Percentiles rank a stretch among this genome's conserved stretches.
Evolutionary conservation across 2,329 filamentous ascomycete species (phyloP).

Genomic region (Lasiodiplodia sp.): DNA sequence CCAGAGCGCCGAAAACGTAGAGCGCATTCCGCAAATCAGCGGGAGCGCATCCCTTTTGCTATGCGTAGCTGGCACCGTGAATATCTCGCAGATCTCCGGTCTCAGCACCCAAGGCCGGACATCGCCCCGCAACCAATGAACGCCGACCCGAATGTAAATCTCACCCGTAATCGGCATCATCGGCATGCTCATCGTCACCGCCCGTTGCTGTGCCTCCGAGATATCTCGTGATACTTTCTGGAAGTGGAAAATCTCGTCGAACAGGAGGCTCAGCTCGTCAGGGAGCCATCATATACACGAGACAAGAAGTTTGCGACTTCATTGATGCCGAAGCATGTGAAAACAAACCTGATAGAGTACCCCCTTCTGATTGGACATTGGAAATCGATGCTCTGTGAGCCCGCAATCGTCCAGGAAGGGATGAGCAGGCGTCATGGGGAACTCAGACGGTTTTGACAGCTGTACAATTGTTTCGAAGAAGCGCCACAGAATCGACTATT

Average conservation of each 20-base stretch:
- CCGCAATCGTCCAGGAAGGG: neutral
- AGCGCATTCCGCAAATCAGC: neutral
- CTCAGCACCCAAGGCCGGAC: neutral
- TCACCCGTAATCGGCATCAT: slow-evolving; percentile 16
- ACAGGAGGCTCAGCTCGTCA: neutral
- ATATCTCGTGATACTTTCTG: slow-evolving; percentile 19
- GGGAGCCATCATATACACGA: neutral
- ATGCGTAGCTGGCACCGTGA: neutral
- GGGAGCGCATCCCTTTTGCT: neutral
- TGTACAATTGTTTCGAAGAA: slow-evolving; percentile 30
- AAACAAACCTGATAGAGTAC: neutral
- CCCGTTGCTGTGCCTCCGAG: slow-evolving; percentile 22
- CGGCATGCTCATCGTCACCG: slow-evolving; percentile 22
- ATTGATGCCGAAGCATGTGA: neutral
- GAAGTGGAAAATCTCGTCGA: neutral
- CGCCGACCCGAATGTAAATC: slow-evolving; percentile 19
- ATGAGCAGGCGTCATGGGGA: neutral
- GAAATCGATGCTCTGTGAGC: neutral
- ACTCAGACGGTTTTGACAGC: slow-evolving; percentile 9
- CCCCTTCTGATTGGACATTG: neutral
- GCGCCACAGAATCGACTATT: slow-evolving; percentile 26
- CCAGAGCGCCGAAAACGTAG: slow-evolving; percentile 1
- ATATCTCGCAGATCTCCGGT: neutral
- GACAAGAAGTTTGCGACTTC: neutral
- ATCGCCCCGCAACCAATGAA: slow-evolving; percentile 3